phyloP scores from a whole-genome alignment of 2,329 filamentous ascomycete species.

The Trichoderma koningiopsis region DNA sequence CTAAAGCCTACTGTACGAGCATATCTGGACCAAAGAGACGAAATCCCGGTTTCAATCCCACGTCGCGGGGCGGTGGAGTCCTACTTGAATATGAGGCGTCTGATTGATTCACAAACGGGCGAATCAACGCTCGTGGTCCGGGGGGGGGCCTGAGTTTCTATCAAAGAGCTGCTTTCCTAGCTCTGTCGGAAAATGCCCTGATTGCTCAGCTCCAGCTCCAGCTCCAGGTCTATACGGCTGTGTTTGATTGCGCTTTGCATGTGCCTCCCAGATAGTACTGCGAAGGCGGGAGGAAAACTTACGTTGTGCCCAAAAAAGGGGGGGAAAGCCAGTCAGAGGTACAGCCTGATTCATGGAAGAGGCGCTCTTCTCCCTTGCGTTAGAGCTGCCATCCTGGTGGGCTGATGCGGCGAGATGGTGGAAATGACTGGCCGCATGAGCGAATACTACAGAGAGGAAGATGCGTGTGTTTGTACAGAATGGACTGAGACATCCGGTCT shows the following conservation, averaged over 20 bases:
- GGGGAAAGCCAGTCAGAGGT: not conserved
- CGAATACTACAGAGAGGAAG: not conserved
- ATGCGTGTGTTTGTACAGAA: not conserved
- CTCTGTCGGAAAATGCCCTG: not conserved
- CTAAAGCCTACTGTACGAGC: not conserved
- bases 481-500: not conserved
- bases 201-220: not conserved
- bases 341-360: not conserved
- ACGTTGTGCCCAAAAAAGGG: not conserved
- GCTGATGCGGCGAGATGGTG: not conserved
- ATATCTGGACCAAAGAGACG: not conserved
- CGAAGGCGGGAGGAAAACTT: not conserved
- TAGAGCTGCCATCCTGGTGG: not conserved
- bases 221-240: not conserved
- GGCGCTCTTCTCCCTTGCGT: not conserved
- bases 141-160: not conserved
- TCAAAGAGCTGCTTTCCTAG: not conserved
- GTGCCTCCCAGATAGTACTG: not conserved
- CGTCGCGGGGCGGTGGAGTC: not conserved
- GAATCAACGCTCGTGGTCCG: not conserved
- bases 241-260: not conserved
- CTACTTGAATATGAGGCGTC: not conserved
- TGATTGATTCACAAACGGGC: not conserved
- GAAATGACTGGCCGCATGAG: not conserved
- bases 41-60: not conserved